Conservation (phyloP, 805 yeast species). For the Starmerella powellii region DNA sequence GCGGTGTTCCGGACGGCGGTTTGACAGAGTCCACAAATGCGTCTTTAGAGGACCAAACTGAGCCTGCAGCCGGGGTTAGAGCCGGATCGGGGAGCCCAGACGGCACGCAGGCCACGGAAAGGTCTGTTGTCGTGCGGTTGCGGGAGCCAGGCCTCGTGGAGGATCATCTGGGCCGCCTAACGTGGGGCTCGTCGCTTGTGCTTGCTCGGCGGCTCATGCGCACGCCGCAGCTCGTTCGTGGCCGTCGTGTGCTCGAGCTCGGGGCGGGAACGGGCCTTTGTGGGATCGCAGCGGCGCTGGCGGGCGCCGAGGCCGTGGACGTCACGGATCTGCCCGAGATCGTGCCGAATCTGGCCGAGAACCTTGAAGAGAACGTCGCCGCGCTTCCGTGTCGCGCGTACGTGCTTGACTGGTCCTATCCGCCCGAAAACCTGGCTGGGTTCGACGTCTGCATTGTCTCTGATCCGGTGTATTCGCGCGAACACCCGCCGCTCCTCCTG, state of each 20-base stretch:
- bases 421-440: constrained; percentile 30
- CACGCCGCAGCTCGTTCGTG: constrained; percentile 23
- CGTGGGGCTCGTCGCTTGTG: constrained; percentile 88
- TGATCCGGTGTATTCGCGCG: constrained; percentile 78
- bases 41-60: no score
- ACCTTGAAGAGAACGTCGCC: constrained; percentile 42
- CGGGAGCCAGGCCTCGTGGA: constrained; percentile 77
- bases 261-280: constrained; percentile 93
- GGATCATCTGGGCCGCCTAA: constrained; percentile 80
- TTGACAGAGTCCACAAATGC: no score
- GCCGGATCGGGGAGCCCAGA: no score
- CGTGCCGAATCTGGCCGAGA: constrained; percentile 50
- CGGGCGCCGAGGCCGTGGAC: constrained; percentile 38
- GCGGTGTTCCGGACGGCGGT: no score
- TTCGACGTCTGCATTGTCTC: constrained; percentile 60
- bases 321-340: constrained; percentile 77
- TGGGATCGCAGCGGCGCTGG: constrained; percentile 53
- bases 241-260: constrained; percentile 41
- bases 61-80: no score
- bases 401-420: constrained; percentile 70
- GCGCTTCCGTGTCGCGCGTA: constrained; percentile 29
- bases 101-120: no score
- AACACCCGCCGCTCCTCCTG: constrained; percentile 66
- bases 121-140: constrained; percentile 33
- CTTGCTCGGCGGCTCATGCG: constrained; percentile 42